These are phyloP conservation scores for Coix lacrymajobi DNA, from an alignment of 176 grass and related monocot species.

Conservation along the genomic window DNA sequence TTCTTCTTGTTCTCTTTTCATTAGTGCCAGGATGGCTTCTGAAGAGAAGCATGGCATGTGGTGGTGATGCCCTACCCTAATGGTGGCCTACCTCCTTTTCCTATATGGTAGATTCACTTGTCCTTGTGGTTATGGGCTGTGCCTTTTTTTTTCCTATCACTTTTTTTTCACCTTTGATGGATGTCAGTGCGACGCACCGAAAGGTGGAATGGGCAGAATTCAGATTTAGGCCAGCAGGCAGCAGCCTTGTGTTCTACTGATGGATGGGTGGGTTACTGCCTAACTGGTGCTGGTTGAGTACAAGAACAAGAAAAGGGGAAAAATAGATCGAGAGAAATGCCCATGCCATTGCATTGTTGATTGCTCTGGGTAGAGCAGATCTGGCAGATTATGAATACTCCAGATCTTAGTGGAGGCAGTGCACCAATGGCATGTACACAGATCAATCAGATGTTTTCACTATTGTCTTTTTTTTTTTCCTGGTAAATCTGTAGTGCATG, in stretches of 20 bases:
- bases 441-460: not conserved
- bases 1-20: not conserved
- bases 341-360: not conserved
- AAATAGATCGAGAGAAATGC: not conserved
- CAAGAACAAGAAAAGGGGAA: not conserved
- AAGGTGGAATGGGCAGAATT: slow-evolving; percentile 7
- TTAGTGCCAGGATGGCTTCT: slow-evolving; percentile 54
- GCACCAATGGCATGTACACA: not conserved
- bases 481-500: not conserved
- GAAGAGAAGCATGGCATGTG: slow-evolving; percentile 94
- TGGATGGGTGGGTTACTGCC: not conserved
- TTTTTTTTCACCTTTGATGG: slow-evolving; percentile 21
- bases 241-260: not conserved
- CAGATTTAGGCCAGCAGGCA: not conserved
- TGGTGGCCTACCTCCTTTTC: slow-evolving; percentile 57
- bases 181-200: not conserved
- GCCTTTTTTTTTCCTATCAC: not conserved
- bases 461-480: too few species aligned
- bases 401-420: not conserved
- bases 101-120: slow-evolving; percentile 54
- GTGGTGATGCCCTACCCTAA: slow-evolving; percentile 50
- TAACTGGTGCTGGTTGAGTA: not conserved
- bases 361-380: not conserved
- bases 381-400: not conserved
- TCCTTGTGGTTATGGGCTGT: slow-evolving; percentile 25